A percentile compares a stretch with the other conserved stretches of the same genome.
phyloP scores from a whole-genome alignment of 768 basidiomycete species.

The Pleurotus djamor region DNA sequence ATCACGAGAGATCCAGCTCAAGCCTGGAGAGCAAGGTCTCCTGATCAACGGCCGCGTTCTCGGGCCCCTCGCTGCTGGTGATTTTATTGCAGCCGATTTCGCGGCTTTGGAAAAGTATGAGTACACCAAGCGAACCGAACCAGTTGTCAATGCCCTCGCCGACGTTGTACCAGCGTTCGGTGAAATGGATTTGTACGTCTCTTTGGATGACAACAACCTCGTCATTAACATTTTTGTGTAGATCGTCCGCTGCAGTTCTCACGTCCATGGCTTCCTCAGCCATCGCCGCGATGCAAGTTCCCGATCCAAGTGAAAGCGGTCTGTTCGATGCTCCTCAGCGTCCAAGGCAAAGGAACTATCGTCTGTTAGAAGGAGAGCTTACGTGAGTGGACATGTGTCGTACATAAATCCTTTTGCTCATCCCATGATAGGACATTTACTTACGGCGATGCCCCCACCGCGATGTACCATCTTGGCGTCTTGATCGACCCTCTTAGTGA shows the following conservation, averaged over 20 bases:
- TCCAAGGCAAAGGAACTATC: constrained; percentile 62
- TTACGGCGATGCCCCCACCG: constrained; percentile 64
- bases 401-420: not conserved
- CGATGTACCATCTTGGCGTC: constrained; percentile 67
- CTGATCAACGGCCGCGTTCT: constrained; percentile 87
- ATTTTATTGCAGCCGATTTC: constrained; percentile 75
- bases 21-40: constrained; percentile 60
- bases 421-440: constrained; percentile 53
- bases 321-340: constrained; percentile 65
- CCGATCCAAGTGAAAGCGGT: constrained; percentile 71
- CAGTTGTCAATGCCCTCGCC: constrained; percentile 65
- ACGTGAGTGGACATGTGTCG: constrained; percentile 46
- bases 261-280: constrained; percentile 70
- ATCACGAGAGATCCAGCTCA: constrained; percentile 53
- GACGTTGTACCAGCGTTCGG: constrained; percentile 39
- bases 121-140: constrained; percentile 61
- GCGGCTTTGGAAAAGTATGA: constrained; percentile 73
- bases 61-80: constrained; percentile 60
- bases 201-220: not conserved
- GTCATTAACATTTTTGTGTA: constrained; percentile 22
- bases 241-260: constrained; percentile 53
- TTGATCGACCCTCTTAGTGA: constrained; percentile 87
- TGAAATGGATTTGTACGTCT: constrained; percentile 40
- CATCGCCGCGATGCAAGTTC: constrained; percentile 65
- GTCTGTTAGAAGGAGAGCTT: constrained; percentile 53